Evolutionary conservation across 2,329 filamentous ascomycete genomes (phyloP), one percentile per base, ranked within the genome.

Genomic region (Colletotrichum acutatum): DNA sequence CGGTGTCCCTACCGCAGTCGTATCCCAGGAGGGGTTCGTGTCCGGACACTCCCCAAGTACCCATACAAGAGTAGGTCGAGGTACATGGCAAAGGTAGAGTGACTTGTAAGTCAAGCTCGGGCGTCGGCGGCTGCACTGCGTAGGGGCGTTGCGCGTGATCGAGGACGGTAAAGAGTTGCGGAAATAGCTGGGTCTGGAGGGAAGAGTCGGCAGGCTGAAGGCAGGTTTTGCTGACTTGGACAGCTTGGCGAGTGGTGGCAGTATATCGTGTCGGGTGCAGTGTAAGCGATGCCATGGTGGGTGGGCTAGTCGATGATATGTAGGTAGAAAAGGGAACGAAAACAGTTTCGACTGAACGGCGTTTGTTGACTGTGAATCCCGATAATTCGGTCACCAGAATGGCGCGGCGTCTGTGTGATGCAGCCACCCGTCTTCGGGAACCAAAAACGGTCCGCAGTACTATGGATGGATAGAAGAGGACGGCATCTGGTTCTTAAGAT

Each of bases 401-500:
- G 42, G 58, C 37, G n/a, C 22, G 60, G 42, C 60, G 42, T 28
- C 16, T 46, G 34, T 49, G n/a, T 34, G 22, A 22, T n/a, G 5
- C 9, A 32, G 19, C 53, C 26, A 12, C 54, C 53, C 60, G 62
- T 65, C 54, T 19, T 22, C 60, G 66, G 53, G 22, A 70, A 46
- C 70, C 66, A 56, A 52, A 57, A 61, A 65, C 66, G 66, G 66
- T 32, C 54, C 16, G 66, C 59, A 30, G 46, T 54, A 37, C 22
- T 11, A 34, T 34, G 32, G 32, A 34, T 2, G 54, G 67, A 68
- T 1, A n/a, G 19, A 49, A n/a, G 70, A 42, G 49, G 19, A 32
- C n/a, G 59, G 66, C 37, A 53, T 53, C 26, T 28, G 63, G 34
- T 72, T 71, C 65, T 70, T 72, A 72, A 72, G 60, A 70, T 46